phyloP scores from a whole-genome alignment of 176 grass and related monocot species.

The Oryza officinalis region DNA sequence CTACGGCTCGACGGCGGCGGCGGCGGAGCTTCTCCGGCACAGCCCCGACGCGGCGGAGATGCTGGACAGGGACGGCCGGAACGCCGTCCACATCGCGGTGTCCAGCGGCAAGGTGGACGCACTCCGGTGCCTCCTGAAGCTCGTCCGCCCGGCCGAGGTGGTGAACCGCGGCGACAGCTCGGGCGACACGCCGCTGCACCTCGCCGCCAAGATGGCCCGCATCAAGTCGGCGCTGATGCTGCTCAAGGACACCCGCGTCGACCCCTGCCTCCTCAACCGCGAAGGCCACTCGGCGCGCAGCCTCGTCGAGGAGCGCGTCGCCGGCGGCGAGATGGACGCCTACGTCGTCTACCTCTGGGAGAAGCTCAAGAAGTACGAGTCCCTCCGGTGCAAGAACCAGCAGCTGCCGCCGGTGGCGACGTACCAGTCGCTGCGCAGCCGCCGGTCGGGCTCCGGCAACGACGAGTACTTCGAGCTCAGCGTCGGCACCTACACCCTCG shows the following conservation, averaged over 20 bases:
- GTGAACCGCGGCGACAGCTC: not conserved
- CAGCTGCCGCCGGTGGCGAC: conserved; percentile 28
- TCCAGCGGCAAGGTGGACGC: conserved; percentile 37
- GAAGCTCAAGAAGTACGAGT: conserved; percentile 46
- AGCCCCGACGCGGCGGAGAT: conserved; percentile 56
- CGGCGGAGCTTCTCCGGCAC: conserved; percentile 49
- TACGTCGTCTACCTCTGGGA: conserved; percentile 46
- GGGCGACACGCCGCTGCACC: conserved; percentile 49
- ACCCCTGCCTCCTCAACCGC: conserved; percentile 35
- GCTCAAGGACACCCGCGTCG: conserved; percentile 23
- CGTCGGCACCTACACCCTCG: conserved; percentile 39
- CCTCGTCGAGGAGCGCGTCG: conserved; percentile 8
- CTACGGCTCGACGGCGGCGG: conserved; percentile 43
- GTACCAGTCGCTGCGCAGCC: conserved; percentile 20
- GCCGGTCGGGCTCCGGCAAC: conserved; percentile 1
- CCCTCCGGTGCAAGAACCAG: conserved; percentile 36
- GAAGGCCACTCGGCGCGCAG: conserved; percentile 32
- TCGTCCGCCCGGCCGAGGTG: not conserved
- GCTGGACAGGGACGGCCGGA: conserved; percentile 30
- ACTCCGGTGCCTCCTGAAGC: conserved; percentile 47
- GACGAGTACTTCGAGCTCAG: conserved; percentile 44
- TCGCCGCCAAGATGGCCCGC: conserved; percentile 32
- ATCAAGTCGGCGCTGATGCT: conserved; percentile 27
- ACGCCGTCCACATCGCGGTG: conserved; percentile 54
- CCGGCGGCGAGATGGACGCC: conserved; percentile 17